These are phyloP conservation scores for Lactarius deliciosus DNA, from an alignment of 768 basidiomycete genomes.

Conservation along the genomic window DNA sequence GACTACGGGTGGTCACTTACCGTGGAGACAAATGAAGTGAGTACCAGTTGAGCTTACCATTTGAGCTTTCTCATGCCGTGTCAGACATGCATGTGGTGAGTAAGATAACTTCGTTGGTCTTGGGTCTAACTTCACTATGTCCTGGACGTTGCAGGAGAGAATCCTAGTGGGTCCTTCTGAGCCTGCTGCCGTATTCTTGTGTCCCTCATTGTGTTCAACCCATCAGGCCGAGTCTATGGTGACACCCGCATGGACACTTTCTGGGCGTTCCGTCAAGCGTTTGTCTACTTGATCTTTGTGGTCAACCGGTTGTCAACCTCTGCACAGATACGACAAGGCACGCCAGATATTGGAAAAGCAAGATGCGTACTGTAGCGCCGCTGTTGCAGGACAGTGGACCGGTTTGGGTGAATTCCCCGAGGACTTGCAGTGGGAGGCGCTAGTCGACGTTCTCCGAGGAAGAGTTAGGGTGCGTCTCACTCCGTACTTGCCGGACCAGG, in stretches of 20 bases:
- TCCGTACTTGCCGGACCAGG: constrained; percentile 3
- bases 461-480: constrained; percentile 59
- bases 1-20: constrained; percentile 42
- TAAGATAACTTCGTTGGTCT: neutral
- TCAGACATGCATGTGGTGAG: constrained; percentile 60
- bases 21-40: constrained; percentile 80
- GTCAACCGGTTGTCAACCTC: constrained; percentile 53
- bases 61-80: constrained; percentile 6
- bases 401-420: constrained; percentile 62
- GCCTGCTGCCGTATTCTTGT: neutral
- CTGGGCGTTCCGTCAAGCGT: constrained; percentile 67
- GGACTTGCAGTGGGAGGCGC: constrained; percentile 72
- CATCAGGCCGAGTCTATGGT: constrained; percentile 29
- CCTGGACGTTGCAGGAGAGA: constrained; percentile 48
- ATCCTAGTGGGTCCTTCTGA: constrained; percentile 42
- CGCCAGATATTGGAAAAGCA: constrained; percentile 64
- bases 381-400: constrained; percentile 47
- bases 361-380: constrained; percentile 63
- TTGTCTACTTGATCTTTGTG: constrained; percentile 35
- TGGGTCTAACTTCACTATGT: constrained; percentile 6
- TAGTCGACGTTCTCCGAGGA: constrained; percentile 77
- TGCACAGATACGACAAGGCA: constrained; percentile 58
- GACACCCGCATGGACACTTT: constrained; percentile 65
- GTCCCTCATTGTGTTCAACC: constrained; percentile 6
- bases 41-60: constrained; percentile 27